Evolutionary conservation across 805 yeast genomes (phyloP), one percentile per base, ranked within the genome.

Genomic region (Candida cerambycidarum): DNA sequence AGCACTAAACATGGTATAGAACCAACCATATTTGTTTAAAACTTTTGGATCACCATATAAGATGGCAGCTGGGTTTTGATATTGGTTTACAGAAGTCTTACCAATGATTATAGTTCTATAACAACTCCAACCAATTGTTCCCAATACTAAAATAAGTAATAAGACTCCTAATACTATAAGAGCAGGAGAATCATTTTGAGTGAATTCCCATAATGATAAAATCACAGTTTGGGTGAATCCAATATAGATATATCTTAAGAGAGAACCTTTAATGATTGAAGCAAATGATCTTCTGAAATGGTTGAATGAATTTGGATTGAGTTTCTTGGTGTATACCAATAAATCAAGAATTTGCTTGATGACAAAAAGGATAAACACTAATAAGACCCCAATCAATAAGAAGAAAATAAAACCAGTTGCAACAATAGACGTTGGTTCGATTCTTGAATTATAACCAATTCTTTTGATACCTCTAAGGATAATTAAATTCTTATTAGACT

Each of bases 351-450:
- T 55, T 42, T 75, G 74, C 54, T 81, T 82, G 52, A 79, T 59
- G 13, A 76, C 51, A 17, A 83, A 73, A 45, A 87, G 75, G 2
- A 83, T 50, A 3, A 77, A 83, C 17, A 83, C 78, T 32, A 89
- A 68, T 12, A 87, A 76, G 52, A 85, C 83, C 13, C 90, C 89
- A 63, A 85, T 80, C 37, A 90, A 57, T 16, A 85, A 75, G 61
- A 89, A 90, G 54, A 87, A 88, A 2, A 96, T 86, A 65, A 87
- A 86, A 1, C 96, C 93, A 2, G 97, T 89, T 38, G 80, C 78
- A 13, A 85, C 96, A 28, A 89, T 79, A 6, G 93, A 77, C 1
- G 96, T 87, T 38, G 80, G 80, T 65, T 90, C 98, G 47, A 90
- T 87, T 37, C 73, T 71, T 31, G 92, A 82, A 49, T 78, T 69